A percentile compares a stretch with the other conserved stretches of the same genome.
These are phyloP conservation scores for Mycena haematopus DNA, from an alignment of 768 basidiomycete species.

Conservation along the genomic window DNA sequence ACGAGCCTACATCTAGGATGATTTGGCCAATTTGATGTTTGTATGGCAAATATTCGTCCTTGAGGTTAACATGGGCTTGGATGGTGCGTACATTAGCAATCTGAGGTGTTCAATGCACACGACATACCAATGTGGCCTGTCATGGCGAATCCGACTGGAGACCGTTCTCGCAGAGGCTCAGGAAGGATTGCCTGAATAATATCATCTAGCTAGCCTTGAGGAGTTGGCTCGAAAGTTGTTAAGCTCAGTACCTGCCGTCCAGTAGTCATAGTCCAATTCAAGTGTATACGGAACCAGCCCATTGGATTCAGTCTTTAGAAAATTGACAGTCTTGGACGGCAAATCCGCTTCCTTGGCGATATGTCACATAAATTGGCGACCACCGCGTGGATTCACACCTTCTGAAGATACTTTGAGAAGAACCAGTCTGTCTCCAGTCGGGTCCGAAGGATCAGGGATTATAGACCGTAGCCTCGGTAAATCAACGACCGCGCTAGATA, in stretches of 20 bases:
- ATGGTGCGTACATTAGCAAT: neutral
- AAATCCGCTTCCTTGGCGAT: slow-evolving; percentile 70
- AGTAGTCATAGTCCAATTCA: slow-evolving; percentile 82
- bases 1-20: slow-evolving; percentile 77
- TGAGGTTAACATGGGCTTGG: slow-evolving; percentile 90
- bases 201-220: slow-evolving; percentile 62
- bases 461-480: slow-evolving; percentile 73
- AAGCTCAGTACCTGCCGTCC: slow-evolving; percentile 72
- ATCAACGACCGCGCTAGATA: slow-evolving; percentile 64
- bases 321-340: slow-evolving; percentile 56
- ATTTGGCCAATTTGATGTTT: slow-evolving; percentile 91
- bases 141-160: slow-evolving; percentile 86
- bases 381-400: slow-evolving; percentile 50
- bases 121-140: slow-evolving; percentile 87
- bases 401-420: slow-evolving; percentile 65
- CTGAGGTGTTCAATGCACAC: neutral
- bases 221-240: neutral
- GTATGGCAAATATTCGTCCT: slow-evolving; percentile 90
- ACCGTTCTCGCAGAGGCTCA: slow-evolving; percentile 73
- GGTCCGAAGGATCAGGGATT: slow-evolving; percentile 53
- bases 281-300: slow-evolving; percentile 66
- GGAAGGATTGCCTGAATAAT: slow-evolving; percentile 85
- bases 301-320: slow-evolving; percentile 60
- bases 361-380: slow-evolving; percentile 12
- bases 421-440: slow-evolving; percentile 64